Evolutionary conservation across 2,329 filamentous ascomycete genomes (phyloP), one percentile per base, ranked within the genome.

Genomic region (Hypoxylon sp.): DNA sequence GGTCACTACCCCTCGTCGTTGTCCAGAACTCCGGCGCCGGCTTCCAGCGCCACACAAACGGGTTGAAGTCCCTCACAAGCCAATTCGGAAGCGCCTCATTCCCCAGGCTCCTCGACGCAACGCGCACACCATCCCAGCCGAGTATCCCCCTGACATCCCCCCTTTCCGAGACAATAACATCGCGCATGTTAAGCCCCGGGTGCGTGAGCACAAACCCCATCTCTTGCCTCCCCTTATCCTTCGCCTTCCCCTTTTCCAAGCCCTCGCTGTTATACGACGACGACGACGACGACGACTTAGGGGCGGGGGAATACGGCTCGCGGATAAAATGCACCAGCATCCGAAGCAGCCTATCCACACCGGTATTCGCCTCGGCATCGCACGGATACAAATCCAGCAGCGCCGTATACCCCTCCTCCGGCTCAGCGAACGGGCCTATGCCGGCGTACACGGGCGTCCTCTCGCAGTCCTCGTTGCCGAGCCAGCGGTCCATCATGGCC

Each of bases 41-140:
- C 26, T 19, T 29, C 74, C 74, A 76, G 33, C 66, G 57, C 61
- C 71, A 75, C 19, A 67, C 44, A 35, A 72, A 73, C 5, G 74
- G 73, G 51, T 76, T 70, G 42, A 73, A 73, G 37, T 77, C 75
- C 17, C 74, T 64, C 2, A 73, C 66, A 14, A 75, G 72, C 74
- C 74, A 77, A 31, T 62, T 64, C 13, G 74, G 74, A 9, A 75
- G 51, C 5, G 70, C 65, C 69, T 75, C 72, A 50, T 73, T 72
- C 6, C 75, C 74, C 5, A 72, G 24, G 6, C 73, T 74, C 47
- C 65, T 65, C 17, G 73, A 73, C 26, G 61, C 70, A n/a, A 59
- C 59, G 13, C 68, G 63, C 19, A 68, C 73, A 10, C 70, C 66
- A 26, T 75, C 73, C 75, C 75, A 77, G 17, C 74, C 75, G 0